Evolutionary conservation across 2,329 filamentous ascomycete species (phyloP), one percentile per base, ranked within the genome.

Genomic region (Calonectria henricotiae): DNA sequence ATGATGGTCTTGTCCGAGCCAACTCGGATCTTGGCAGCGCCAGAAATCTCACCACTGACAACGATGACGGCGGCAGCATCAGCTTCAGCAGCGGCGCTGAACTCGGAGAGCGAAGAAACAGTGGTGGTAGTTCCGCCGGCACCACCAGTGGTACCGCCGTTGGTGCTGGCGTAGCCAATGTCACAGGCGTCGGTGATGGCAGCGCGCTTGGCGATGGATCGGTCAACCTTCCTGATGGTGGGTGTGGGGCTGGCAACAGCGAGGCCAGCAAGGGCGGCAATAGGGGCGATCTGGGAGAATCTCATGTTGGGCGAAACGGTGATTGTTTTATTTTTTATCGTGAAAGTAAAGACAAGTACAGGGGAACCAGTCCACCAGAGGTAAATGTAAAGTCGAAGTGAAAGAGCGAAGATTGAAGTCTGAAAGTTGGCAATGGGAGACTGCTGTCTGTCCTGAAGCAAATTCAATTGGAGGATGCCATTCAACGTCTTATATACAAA

Each of bases 121-220:
- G 86, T 88, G 47, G 84, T 86, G 13, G 85, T 86, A 25, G 85
- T 80, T 51, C 86, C 86, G 62, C 86, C 86, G 49, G 82, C 79
- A 67, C 87, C 87, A 69, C 87, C 87, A 2, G 83, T 88, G 37
- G 87, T 88, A 62, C 87, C 76, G 20, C 75, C 76, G 72, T 83
- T 83, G 73, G 77, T 72, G 9, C 77, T 76, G 51, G 80, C 81
- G 71, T 79, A 83, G 12, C 82, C 82, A 58, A 83, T 76, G 69
- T 78, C 64, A 62, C 79, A 81, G 20, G 79, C 77, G 47, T 83
- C 82, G 7, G 78, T 81, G 74, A 82, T 77, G 73, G 79, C 69
- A 58, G 82, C 82, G 55, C 80, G 79, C 77, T 82, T 82, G 68
- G 73, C 72, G 17, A 82, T 67, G 35, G 74, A 77, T 60, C 76